Conservation (phyloP, 768 basidiomycete genomes). For the Leccinum aurantiacum region DNA sequence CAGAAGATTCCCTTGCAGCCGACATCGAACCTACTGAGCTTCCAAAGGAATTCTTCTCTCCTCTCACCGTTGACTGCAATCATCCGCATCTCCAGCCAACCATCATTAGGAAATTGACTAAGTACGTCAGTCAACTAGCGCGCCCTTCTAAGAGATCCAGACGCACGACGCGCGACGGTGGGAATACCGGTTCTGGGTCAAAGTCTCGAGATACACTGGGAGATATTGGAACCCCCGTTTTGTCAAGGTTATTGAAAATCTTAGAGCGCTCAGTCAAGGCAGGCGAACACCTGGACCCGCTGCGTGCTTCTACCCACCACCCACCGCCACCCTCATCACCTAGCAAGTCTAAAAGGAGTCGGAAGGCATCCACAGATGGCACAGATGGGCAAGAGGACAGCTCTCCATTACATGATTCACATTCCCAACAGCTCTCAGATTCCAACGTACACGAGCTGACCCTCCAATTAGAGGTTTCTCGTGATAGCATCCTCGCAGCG, state of each 20-base stretch:
- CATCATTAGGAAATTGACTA: slow-evolving; percentile 66
- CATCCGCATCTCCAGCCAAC: slow-evolving; percentile 59
- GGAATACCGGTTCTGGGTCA: slow-evolving; percentile 36
- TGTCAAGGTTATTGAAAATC: slow-evolving; percentile 71
- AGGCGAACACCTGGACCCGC: slow-evolving; percentile 75
- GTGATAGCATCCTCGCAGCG: slow-evolving; percentile 77
- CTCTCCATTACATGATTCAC: slow-evolving; percentile 6
- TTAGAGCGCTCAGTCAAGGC: slow-evolving; percentile 77
- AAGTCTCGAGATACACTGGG: slow-evolving; percentile 57
- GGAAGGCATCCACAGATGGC: slow-evolving; percentile 28
- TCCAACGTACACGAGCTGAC: slow-evolving; percentile 52
- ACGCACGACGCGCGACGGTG: slow-evolving; percentile 40
- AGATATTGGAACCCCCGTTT: slow-evolving; percentile 60
- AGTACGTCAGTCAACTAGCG: slow-evolving; percentile 64
- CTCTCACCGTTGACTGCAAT: slow-evolving; percentile 53
- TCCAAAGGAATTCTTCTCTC: slow-evolving; percentile 63
- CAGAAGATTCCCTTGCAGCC: slow-evolving; percentile 67
- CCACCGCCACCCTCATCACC: slow-evolving; percentile 37
- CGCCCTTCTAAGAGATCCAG: slow-evolving; percentile 68
- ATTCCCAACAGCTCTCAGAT: slow-evolving; percentile 39
- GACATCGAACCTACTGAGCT: slow-evolving; percentile 54
- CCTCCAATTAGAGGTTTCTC: slow-evolving; percentile 55
- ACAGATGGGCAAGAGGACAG: slow-evolving; percentile 2
- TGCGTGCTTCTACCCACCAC: slow-evolving; percentile 39
- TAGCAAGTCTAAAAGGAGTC: slow-evolving; percentile 47